Evolutionary conservation across 2,329 filamentous ascomycete species (phyloP), one percentile per base, ranked within the genome.

Genomic region (Gliomastix tumulicola): DNA sequence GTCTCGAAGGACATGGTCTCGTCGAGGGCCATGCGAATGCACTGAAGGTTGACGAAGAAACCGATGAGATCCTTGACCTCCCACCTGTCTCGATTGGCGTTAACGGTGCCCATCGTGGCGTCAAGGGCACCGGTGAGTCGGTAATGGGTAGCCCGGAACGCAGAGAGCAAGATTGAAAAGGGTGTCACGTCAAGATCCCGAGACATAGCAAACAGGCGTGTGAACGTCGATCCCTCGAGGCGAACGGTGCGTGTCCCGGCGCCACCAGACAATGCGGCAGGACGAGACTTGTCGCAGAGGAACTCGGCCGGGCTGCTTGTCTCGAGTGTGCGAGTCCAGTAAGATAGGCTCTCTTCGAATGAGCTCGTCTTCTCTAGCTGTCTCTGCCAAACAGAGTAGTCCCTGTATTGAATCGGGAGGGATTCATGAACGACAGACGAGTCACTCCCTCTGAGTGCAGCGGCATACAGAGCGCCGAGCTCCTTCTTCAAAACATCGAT

Each of bases 401-500:
- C 49, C 3, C 43, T 34, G 21, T 53, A 54, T 25, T 52, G 49
- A 13, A 54, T 44, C 0, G 50, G 43, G 1, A 54, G 36, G 1
- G n/a, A n/a, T n/a, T n/a, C n/a, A n/a, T n/a, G n/a, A n/a, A n/a
- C n/a, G n/a, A n/a, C n/a, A n/a, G n/a, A n/a, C n/a, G n/a, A n/a
- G n/a, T n/a, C n/a, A n/a, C n/a, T n/a, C n/a, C n/a, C n/a, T n/a
- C n/a, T n/a, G n/a, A n/a, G n/a, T n/a, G n/a, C n/a, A n/a, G n/a
- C n/a, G n/a, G n/a, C n/a, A n/a, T n/a, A n/a, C n/a, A n/a, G n/a
- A n/a, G n/a, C n/a, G n/a, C n/a, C 39, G 7, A 54, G 41, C 15
- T 54, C 51, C 3, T 28, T 34, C 3, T 39, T 36, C 12, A 40
- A 33, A 19, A 40, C 23, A 18, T 40, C 35, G 15, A 32, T 20